These are phyloP conservation scores for Amanita rubescens DNA, from an alignment of 768 basidiomycete genomes.

Conservation along the genomic window DNA sequence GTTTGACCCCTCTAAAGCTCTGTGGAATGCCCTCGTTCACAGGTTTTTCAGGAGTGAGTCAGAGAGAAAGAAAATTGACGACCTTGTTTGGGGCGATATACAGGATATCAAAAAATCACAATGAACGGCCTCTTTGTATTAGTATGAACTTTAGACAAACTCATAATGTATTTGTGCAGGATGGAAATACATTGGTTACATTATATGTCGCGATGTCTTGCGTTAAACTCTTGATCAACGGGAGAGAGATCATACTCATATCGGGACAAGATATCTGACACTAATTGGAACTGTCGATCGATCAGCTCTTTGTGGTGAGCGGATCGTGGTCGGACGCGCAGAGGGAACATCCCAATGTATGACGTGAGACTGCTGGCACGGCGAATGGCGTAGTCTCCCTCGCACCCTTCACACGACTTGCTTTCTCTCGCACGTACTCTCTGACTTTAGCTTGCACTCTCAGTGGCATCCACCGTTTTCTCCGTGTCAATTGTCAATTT, in stretches of 20 bases:
- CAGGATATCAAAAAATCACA: neutral
- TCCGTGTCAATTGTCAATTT: too few relatives aligned
- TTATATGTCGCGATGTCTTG: constrained; percentile 1
- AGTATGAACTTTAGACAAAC: too few relatives aligned
- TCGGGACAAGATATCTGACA: constrained; percentile 5
- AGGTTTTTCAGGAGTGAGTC: neutral
- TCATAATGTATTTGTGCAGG: neutral
- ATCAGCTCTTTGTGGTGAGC: constrained; percentile 9
- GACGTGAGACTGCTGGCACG: too few relatives aligned
- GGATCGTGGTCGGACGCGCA: constrained; percentile 10
- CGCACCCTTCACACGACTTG: too few relatives aligned
- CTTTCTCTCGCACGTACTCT: too few relatives aligned
- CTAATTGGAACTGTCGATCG: constrained; percentile 6
- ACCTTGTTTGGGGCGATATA: constrained; percentile 17
- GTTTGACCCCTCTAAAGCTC: constrained; percentile 46
- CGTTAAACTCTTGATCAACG: constrained; percentile 9
- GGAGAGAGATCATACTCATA: constrained; percentile 7
- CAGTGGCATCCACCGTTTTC: too few relatives aligned
- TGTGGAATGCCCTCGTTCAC: constrained; percentile 1
- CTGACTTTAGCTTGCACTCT: too few relatives aligned
- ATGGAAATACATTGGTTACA: neutral
- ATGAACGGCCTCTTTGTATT: too few relatives aligned
- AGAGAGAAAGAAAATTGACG: constrained; percentile 17
- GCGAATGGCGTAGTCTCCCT: too few relatives aligned
- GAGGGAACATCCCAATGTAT: too few relatives aligned